Conservation (phyloP, 352 stramenopile genomes). For the Phytopythium aichiense region DNA sequence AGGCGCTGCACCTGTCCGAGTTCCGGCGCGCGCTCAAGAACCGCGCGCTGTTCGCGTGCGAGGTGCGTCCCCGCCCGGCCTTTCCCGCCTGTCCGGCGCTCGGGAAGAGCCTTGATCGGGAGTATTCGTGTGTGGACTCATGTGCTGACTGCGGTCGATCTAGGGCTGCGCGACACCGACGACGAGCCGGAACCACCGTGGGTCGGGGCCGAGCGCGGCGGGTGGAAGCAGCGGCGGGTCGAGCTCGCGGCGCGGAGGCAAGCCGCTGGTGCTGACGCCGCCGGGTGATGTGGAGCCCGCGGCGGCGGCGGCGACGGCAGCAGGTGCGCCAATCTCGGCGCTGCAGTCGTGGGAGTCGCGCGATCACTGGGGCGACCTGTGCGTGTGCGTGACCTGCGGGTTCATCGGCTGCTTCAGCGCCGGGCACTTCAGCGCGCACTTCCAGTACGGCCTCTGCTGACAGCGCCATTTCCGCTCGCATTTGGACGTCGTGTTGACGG, state of each 20-base stretch:
- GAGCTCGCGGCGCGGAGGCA: slow-evolving; percentile 2
- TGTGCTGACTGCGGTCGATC: neutral
- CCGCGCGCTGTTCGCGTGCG: slow-evolving; percentile 32
- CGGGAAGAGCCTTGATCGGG: no score
- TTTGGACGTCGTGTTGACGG: neutral
- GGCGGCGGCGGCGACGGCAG: no score
- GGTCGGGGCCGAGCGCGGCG: neutral
- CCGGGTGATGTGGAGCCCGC: neutral
- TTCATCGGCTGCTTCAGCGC: slow-evolving; percentile 52
- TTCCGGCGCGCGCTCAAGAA: slow-evolving; percentile 53
- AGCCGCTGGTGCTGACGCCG: neutral
- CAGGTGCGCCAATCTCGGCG: neutral
- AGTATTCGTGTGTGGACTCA: no score
- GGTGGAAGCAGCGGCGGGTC: slow-evolving; percentile 3
- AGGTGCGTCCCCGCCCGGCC: slow-evolving; percentile 16
- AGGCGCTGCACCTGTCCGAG: slow-evolving; percentile 42
- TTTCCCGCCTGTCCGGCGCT: no score
- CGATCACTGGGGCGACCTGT: slow-evolving; percentile 29
- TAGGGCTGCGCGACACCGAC: slow-evolving; percentile 19
- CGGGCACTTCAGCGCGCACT: slow-evolving; percentile 50
- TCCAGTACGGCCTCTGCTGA: slow-evolving; percentile 23
- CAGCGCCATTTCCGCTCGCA: neutral
- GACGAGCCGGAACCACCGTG: slow-evolving; percentile 17
- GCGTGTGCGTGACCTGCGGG: slow-evolving; percentile 56
- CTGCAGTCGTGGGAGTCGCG: slow-evolving; percentile 32